Conservation (phyloP, 768 basidiomycete species). For the Mycena indigotica region DNA sequence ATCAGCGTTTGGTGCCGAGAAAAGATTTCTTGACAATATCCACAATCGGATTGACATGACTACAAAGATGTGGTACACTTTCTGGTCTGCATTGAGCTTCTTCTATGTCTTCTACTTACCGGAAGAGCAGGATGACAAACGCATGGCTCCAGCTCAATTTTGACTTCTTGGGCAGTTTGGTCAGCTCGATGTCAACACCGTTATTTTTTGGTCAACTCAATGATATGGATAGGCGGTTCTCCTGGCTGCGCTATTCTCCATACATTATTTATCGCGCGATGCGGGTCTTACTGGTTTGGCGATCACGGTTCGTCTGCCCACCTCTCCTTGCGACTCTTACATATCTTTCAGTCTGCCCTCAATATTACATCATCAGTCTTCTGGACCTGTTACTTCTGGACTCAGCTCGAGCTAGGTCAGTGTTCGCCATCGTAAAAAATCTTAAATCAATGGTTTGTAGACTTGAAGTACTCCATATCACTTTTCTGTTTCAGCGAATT, state of each 20-base stretch:
- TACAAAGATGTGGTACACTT: slow-evolving; percentile 77
- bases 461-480: too few relatives aligned
- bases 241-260: slow-evolving; percentile 59
- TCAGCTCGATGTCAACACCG: neutral
- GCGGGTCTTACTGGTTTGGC: slow-evolving; percentile 53
- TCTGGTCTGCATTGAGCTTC: slow-evolving; percentile 37
- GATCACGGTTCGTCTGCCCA: slow-evolving; percentile 41
- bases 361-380: slow-evolving; percentile 27
- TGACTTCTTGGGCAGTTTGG: slow-evolving; percentile 19
- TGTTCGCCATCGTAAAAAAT: slow-evolving; percentile 40
- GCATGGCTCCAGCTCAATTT: slow-evolving; percentile 14
- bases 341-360: slow-evolving; percentile 37
- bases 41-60: slow-evolving; percentile 76
- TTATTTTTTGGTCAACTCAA: neutral
- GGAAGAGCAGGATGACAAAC: slow-evolving; percentile 58
- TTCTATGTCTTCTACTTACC: slow-evolving; percentile 63
- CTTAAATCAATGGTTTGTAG: neutral
- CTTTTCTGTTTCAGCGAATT: too few relatives aligned
- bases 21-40: slow-evolving; percentile 72
- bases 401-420: slow-evolving; percentile 55
- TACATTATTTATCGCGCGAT: slow-evolving; percentile 45
- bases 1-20: slow-evolving; percentile 74
- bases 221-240: slow-evolving; percentile 56
- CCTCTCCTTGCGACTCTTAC: neutral
- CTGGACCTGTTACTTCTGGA: slow-evolving; percentile 30